These are phyloP conservation scores for Penicillium bovifimosum DNA, from an alignment of 495 filamentous ascomycete genomes.

Conservation along the genomic window DNA sequence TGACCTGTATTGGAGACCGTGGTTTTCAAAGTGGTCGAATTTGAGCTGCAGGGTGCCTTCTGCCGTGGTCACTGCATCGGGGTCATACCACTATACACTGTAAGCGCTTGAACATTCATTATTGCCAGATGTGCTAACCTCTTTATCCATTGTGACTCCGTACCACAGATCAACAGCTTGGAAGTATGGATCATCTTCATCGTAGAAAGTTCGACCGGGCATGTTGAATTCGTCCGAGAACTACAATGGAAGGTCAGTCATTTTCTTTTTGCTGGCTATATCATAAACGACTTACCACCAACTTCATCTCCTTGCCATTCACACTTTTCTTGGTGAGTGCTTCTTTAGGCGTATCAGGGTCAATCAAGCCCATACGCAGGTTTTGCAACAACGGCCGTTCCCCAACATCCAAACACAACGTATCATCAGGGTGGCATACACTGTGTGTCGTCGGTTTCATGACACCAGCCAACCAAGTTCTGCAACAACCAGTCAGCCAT, in stretches of 20 bases:
- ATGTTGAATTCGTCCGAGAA: slow-evolving; percentile 79
- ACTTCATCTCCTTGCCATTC: slow-evolving; percentile 56
- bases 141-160: slow-evolving; percentile 69
- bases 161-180: slow-evolving; percentile 74
- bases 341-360: slow-evolving; percentile 63
- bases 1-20: slow-evolving; percentile 65
- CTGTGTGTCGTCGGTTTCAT: slow-evolving; percentile 14
- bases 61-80: slow-evolving; percentile 64
- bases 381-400: slow-evolving; percentile 54
- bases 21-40: slow-evolving; percentile 64
- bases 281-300: slow-evolving; percentile 49
- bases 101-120: slow-evolving; percentile 1
- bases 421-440: slow-evolving; percentile 38
- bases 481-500: slow-evolving; percentile 25
- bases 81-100: slow-evolving; percentile 65
- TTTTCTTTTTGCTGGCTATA: background rate
- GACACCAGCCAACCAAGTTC: slow-evolving; percentile 50
- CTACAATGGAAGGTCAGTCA: slow-evolving; percentile 25
- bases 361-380: slow-evolving; percentile 56
- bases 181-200: slow-evolving; percentile 68
- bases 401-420: slow-evolving; percentile 54
- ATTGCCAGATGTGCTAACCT: slow-evolving; percentile 34
- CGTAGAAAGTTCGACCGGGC: slow-evolving; percentile 66
- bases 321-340: slow-evolving; percentile 51
- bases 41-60: slow-evolving; percentile 62